phyloP scores from a whole-genome alignment of 306 rosid species.

The Vigna trinervia region DNA sequence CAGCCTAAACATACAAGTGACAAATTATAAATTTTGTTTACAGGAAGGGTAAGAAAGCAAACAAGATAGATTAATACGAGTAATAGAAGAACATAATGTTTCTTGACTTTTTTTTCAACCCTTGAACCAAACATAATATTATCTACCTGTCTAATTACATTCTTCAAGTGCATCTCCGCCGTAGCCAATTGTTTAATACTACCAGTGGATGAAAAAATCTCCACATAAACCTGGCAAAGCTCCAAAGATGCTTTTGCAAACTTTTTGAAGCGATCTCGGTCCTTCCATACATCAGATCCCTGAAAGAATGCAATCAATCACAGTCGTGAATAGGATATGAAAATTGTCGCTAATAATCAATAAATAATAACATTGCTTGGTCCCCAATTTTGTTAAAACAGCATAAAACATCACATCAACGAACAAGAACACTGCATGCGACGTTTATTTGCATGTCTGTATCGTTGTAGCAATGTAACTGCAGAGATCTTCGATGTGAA shows the following conservation, averaged over 20 bases:
- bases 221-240: conserved; percentile 82
- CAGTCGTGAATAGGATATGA: conserved; percentile 4
- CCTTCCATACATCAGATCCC: conserved; percentile 94
- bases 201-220: conserved; percentile 70
- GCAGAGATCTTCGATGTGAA: conserved; percentile 16
- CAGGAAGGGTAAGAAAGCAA: conserved; percentile 1
- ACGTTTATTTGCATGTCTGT: conserved; percentile 13
- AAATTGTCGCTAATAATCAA: conserved; percentile 23
- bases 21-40: conserved; percentile 14
- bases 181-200: conserved; percentile 66
- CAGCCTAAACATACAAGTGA: conserved; percentile 55
- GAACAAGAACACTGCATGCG: background rate
- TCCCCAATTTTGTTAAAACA: background rate
- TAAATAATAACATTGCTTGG: background rate
- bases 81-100: background rate
- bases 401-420: background rate
- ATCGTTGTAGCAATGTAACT: conserved; percentile 8
- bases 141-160: conserved; percentile 77
- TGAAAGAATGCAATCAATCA: conserved; percentile 45
- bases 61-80: background rate
- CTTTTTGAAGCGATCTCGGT: conserved; percentile 68
- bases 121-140: background rate
- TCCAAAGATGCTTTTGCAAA: conserved; percentile 86
- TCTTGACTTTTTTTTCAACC: background rate
- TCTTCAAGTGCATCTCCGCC: conserved; percentile 94